These are phyloP conservation scores for Grosmannia clavigera DNA, from an alignment of 2,329 filamentous ascomycete genomes.

Conservation along the genomic window DNA sequence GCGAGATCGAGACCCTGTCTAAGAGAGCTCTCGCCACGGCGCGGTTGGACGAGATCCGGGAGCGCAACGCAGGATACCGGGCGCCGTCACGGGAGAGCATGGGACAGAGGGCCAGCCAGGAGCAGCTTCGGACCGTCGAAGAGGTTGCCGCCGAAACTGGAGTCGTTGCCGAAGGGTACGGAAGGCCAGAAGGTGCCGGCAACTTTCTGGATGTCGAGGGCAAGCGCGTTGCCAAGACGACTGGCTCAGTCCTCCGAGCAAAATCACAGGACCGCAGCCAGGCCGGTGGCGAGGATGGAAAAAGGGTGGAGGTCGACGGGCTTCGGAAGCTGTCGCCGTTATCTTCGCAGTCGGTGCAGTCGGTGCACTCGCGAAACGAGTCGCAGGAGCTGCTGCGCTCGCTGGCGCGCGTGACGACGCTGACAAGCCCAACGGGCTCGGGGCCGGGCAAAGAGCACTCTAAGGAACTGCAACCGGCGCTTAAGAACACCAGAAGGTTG, in stretches of 20 bases:
- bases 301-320: background rate
- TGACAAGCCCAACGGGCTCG: background rate
- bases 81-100: slow-evolving; percentile 12
- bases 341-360: slow-evolving; percentile 1
- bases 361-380: slow-evolving; percentile 21
- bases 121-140: slow-evolving; percentile 6
- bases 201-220: slow-evolving; percentile 13
- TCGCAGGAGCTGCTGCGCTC: slow-evolving; percentile 36
- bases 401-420: slow-evolving; percentile 27
- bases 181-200: background rate
- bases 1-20: slow-evolving; percentile 30
- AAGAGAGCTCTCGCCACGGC: slow-evolving; percentile 34
- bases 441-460: background rate
- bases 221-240: slow-evolving; percentile 25
- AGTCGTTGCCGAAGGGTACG: slow-evolving; percentile 1
- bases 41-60: slow-evolving; percentile 39
- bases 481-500: background rate
- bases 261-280: slow-evolving; percentile 5
- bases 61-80: slow-evolving; percentile 30
- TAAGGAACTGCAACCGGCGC: background rate
- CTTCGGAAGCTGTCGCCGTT: background rate
- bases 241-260: slow-evolving; percentile 25
- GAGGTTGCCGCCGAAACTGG: slow-evolving; percentile 16
- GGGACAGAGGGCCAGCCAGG: slow-evolving; percentile 16
- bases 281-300: background rate